phyloP scores from a whole-genome alignment of 192 early-diverging fungal species.

The Chytriomyces sp. region DNA sequence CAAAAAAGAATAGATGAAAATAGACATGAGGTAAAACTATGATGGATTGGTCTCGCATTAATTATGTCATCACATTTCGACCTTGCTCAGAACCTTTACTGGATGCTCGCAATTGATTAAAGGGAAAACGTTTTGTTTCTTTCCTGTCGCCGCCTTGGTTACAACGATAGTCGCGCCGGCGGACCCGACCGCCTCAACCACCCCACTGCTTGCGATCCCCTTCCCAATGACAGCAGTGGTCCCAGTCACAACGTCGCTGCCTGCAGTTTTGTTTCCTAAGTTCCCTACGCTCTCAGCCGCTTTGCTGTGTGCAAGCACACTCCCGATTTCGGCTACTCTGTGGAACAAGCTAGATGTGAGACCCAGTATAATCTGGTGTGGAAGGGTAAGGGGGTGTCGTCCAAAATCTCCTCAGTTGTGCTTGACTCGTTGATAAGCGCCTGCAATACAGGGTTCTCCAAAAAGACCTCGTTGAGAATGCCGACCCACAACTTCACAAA shows the following conservation, averaged over 20 bases:
- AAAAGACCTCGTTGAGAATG: neutral
- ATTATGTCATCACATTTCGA: no score
- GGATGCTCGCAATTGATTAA: no score
- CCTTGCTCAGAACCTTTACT: no score
- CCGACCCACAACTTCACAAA: slow-evolving; percentile 2
- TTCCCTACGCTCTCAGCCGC: neutral
- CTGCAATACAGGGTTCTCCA: slow-evolving; percentile 13
- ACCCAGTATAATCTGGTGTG: slow-evolving; percentile 20
- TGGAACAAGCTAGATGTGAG: neutral
- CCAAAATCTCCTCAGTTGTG: neutral
- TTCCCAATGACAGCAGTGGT: neutral
- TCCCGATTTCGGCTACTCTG: neutral
- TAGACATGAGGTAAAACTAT: no score
- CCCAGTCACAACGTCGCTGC: neutral
- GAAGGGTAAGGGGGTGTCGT: neutral
- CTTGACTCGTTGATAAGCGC: neutral
- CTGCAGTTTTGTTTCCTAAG: neutral
- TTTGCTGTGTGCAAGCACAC: neutral
- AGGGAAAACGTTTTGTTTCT: no score
- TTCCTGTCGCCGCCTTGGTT: no score
- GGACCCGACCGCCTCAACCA: neutral
- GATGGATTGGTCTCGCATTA: no score
- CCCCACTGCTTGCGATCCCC: no score
- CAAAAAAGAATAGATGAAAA: no score
- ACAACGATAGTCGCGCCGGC: neutral